Evolutionary conservation across 768 basidiomycete genomes (phyloP).

Genomic region (Albatrellus ellisii): DNA sequence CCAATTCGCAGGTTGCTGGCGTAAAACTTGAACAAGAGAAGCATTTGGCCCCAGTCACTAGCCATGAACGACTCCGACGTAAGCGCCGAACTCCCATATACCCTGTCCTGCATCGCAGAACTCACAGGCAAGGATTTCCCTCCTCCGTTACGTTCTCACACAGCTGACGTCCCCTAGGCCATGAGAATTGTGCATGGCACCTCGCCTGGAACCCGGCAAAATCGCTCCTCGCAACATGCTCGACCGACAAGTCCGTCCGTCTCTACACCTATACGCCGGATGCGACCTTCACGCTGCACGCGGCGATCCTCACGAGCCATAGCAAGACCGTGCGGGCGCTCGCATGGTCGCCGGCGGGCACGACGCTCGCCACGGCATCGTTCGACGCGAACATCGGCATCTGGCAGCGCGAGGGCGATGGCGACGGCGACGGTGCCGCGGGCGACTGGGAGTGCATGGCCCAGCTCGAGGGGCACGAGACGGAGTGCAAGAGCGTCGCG

Average conservation of each 20-base stretch:
- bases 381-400: conserved; percentile 90
- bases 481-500: conserved; percentile 69
- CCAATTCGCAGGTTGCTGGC: no score
- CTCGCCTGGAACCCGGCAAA: conserved; percentile 81
- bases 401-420: conserved; percentile 64
- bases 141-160: no score
- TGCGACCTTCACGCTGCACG: conserved; percentile 35
- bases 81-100: conserved; percentile 7
- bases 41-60: no score
- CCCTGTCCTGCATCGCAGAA: conserved; percentile 1
- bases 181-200: conserved; percentile 80
- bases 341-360: conserved; percentile 84
- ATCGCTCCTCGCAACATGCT: conserved; percentile 82
- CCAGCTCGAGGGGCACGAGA: conserved; percentile 88
- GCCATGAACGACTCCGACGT: no score
- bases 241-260: conserved; percentile 85
- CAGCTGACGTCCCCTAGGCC: conserved; percentile 28
- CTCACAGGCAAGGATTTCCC: conserved; percentile 2
- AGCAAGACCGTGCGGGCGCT: conserved; percentile 76
- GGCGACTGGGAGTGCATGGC: conserved; percentile 81
- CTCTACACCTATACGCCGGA: conserved; percentile 53
- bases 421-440: conserved; percentile 19
- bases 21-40: no score
- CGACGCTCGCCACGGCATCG: conserved; percentile 78
- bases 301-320: conserved; percentile 75